These are phyloP conservation scores for Symmetrospora coprosmae DNA, from an alignment of 768 basidiomycete species.

Conservation along the genomic window DNA sequence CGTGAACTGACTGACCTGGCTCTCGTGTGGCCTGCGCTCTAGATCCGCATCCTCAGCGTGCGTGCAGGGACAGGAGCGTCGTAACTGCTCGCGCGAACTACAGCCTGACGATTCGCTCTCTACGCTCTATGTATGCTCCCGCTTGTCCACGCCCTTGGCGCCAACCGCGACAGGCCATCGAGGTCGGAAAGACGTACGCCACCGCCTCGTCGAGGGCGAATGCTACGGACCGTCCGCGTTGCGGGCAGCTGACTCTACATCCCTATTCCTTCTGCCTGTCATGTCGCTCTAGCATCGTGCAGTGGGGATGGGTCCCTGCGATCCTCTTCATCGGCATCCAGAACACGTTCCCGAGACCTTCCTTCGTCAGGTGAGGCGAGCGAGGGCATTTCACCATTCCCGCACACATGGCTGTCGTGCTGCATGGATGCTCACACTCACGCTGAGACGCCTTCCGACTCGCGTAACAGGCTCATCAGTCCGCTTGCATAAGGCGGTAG, in stretches of 20 bases:
- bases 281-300: conserved; percentile 57
- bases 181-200: conserved; percentile 69
- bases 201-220: conserved; percentile 30
- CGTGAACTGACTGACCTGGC: too few relatives aligned
- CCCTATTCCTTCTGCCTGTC: neutral
- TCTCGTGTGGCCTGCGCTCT: too few relatives aligned
- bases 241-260: neutral
- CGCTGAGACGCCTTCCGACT: too few relatives aligned
- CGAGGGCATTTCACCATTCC: neutral
- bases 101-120: neutral
- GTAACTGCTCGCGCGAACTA: too few relatives aligned
- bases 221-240: neutral
- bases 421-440: neutral
- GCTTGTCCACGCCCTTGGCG: neutral
- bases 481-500: conserved; percentile 19
- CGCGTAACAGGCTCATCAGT: conserved; percentile 21
- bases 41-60: too few relatives aligned
- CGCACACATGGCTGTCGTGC: too few relatives aligned
- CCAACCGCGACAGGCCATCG: conserved; percentile 45
- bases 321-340: conserved; percentile 79
- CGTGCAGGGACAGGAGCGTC: too few relatives aligned
- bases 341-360: conserved; percentile 12
- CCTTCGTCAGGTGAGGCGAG: neutral
- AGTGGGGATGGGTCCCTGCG: conserved; percentile 91
- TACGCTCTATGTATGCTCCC: neutral